Evolutionary conservation across 345 rosid genomes (phyloP).

Genomic region (Adansonia digitata): DNA sequence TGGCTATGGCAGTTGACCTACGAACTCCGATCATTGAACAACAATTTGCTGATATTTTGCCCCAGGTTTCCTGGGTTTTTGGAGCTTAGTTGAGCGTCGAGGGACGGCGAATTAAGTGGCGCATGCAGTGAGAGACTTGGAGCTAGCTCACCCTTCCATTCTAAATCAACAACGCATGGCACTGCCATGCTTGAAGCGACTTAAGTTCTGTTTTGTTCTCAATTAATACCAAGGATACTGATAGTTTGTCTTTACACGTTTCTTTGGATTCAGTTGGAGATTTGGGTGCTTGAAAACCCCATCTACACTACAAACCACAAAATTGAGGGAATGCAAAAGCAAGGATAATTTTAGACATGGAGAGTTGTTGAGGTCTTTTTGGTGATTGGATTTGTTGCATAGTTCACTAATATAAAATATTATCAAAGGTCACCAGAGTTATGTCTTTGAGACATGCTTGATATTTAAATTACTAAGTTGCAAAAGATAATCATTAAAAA

Average conservation of each 20-base stretch:
- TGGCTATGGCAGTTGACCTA: background rate
- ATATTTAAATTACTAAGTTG: too few relatives aligned
- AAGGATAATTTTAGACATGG: background rate
- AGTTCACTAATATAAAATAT: too few relatives aligned
- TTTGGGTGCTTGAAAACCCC: background rate
- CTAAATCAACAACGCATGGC: background rate
- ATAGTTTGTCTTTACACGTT: background rate
- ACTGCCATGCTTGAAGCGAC: background rate
- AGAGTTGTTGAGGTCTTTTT: too few relatives aligned
- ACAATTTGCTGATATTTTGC: background rate
- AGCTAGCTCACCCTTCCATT: background rate
- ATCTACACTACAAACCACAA: background rate
- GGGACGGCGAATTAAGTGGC: background rate
- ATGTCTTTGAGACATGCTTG: too few relatives aligned
- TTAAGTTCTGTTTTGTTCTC: background rate
- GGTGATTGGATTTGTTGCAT: too few relatives aligned
- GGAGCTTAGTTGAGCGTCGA: background rate
- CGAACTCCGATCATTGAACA: background rate
- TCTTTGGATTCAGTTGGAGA: background rate
- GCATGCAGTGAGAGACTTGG: background rate
- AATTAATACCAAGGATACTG: background rate
- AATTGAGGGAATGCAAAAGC: background rate
- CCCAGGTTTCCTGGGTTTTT: too few relatives aligned
- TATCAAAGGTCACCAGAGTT: too few relatives aligned
- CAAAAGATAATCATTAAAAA: too few relatives aligned